Base-by-base conservation (phyloP, 1,139 yeast species). In the Sugiyamaella castrensis region DNA sequence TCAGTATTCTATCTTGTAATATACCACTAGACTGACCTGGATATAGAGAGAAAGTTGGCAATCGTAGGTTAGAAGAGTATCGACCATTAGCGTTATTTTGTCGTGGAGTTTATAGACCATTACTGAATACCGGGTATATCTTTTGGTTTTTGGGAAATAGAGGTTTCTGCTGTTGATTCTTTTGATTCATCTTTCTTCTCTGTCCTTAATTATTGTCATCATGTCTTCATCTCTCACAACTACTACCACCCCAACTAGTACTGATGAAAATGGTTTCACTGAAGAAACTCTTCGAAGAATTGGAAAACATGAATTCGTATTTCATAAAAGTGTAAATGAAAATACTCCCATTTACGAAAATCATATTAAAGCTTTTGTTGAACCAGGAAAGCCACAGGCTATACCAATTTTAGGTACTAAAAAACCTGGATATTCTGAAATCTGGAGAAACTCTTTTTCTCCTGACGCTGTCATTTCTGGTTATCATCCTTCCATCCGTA, bases 401-500 rank as follows among this genome's bases (percentile, higher is more conserved):
- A 61, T 70, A 2, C 69, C 81, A 0, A 51, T 83, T 0, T 78
- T 82, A 1, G 72, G 76, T 27, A 54, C 82, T 38, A 66, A 65
- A 50, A 63, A 62, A 54, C 69, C 71, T 1, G 86, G 86, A 1
- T 77, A 62, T 61, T 79, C 87, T 10, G 67, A 76, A 2, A 59
- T 80, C 37, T 84, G 77, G 63, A 69, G 88, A 59, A 80, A 77
- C 60, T 65, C 62, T 1, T 59, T 56, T 38, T 61, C 72, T 4
- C 40, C 59, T 1, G 72, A 76, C 16, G 56, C 62, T 16, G 68
- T 83, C 49, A 58, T 76, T 31, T 64, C 72, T 10, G 72, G 77
- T 19, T 57, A 70, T 24, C 83, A 81, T 56, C 80, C 84, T 2
- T 60, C 70, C 1, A 62, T 84, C 49, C 62, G 63, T 38, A 82